Base-by-base conservation (phyloP, 2,329 filamentous ascomycete species). In the Diaporthe batatas region DNA sequence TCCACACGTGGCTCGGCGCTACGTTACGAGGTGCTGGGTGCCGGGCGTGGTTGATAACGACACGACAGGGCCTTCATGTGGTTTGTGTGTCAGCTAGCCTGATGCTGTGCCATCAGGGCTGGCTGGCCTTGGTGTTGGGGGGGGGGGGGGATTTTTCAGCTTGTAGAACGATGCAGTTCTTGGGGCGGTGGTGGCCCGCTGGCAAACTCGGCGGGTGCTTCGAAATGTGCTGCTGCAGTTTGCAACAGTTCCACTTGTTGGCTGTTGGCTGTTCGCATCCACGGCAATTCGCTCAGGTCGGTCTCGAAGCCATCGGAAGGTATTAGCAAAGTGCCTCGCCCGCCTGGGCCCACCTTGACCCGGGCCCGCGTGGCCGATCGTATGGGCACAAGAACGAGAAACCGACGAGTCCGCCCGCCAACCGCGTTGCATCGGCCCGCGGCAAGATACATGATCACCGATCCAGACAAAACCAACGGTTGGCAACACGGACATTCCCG, bases 1-100 rank as follows among this genome's bases (percentile, higher is more conserved):
- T 16, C 55, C 53, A 71, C 59, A 73, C 68, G 72, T 73, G 72
- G 72, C 68, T 51, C 23, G 59, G 32, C 71, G 25, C 58, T 47
- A 70, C 55, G 71, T 72, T 72, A 55, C 34, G 10, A 44, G 32
- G 23, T 57, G 57, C 16, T 64, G 39, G 16, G 23, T 57, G 57
- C 16, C 57, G 39, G 16, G 21, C 55, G 34, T 53, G 65, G 53
- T 44, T 36, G 39, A 16, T 36, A 42, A 34, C 12, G 6, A 36
- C 54, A 34, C 29, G 29, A 29, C 29, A 29, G 29, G 57, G 54
- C 34, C 16, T 34, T 25, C 47, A 25, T 39, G 14, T 29, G n/a
- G 47, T 53, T 49, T 42, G 36, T 64, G 36, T 64, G 34, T 36
- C 57, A 49, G 29, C 29, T 18, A 32, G 32, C 49, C 64, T 72